Base-by-base conservation (phyloP, 495 filamentous ascomycete genomes). In the Penicillium parvum region DNA sequence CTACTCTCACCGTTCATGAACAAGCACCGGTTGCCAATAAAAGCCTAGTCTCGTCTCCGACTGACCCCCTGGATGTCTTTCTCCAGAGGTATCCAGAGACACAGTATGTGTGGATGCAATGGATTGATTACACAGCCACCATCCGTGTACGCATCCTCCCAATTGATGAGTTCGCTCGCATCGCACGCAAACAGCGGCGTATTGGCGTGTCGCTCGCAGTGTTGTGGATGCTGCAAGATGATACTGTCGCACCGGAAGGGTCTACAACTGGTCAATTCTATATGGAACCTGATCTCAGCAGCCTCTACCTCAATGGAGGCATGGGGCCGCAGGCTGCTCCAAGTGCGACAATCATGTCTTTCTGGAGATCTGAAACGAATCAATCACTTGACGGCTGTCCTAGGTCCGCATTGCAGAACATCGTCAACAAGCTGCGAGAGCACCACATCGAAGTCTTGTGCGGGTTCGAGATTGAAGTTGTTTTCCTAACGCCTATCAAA, bases 401-500 rank as follows among this genome's bases (percentile, higher is more conserved):
- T 0, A 69, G 88, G 16, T 73, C 71, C 5, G 48, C 78, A 21
- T 64, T 86, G 27, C 64, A 70, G 3, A 65, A 64, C 17, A 66
- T 81, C 10, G 53, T 84, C 9, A 60, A 72, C n/a, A 52, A 50
- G 17, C 45, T 67, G 9, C 59, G 65, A 10, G 32, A 66, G 11
- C 49, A 60, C 18, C 55, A 64, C 7, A 65, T 77, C 23, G 53
- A 75, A 18, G 76, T 90, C 26, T 66, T 84, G 1, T 56, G 86
- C 19, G 89, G 89, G 3, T 91, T 90, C 52, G 90, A 95, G 61
- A 80, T 90, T 23, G 89, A 95, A 60, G 80, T 96, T 14, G 71
- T 88, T 5, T 82, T 94, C 44, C 58, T 92, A 37, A 60, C 52
- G 7, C 57, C 63, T 23, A 38, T 42, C 3, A 44, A 49, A n/a